phyloP scores from a whole-genome alignment of 2,329 filamentous ascomycete species.

The Fusarium neocosmosporiellum region DNA sequence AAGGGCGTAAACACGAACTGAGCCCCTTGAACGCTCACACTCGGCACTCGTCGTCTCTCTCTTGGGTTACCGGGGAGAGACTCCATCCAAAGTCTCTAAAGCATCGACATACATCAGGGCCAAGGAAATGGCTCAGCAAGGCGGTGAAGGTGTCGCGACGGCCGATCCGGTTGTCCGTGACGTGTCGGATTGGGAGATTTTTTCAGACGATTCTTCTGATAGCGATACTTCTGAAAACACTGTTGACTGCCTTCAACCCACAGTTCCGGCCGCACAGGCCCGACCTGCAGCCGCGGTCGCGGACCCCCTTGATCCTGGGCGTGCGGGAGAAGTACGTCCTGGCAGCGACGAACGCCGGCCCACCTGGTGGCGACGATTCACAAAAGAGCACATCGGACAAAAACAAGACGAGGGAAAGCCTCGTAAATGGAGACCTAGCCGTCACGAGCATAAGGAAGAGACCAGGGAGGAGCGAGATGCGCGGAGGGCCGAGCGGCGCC shows the following conservation, averaged over 20 bases:
- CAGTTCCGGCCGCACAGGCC: background rate
- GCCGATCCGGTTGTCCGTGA: conserved; percentile 1
- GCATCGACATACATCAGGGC: background rate
- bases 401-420: background rate
- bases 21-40: background rate
- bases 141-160: conserved; percentile 2
- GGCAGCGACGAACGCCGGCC: conserved; percentile 1
- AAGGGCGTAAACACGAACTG: conserved; percentile 3
- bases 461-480: conserved; percentile 7
- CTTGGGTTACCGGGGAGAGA: conserved; percentile 5
- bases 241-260: conserved; percentile 6
- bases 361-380: conserved; percentile 13
- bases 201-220: conserved; percentile 8
- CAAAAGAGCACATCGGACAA: conserved; percentile 3
- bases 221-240: conserved; percentile 13
- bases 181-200: conserved; percentile 17
- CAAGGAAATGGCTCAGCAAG: conserved; percentile 1
- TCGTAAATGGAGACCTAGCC: background rate
- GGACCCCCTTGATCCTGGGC: background rate
- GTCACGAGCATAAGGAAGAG: background rate
- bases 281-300: background rate
- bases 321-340: background rate
- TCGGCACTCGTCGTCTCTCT: background rate
- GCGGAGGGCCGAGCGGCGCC: background rate
- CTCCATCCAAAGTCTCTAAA: conserved; percentile 1